Evolutionary conservation across 1,284 basidiomycete species (phyloP).

Genomic region (Papiliotrema terrestris): DNA sequence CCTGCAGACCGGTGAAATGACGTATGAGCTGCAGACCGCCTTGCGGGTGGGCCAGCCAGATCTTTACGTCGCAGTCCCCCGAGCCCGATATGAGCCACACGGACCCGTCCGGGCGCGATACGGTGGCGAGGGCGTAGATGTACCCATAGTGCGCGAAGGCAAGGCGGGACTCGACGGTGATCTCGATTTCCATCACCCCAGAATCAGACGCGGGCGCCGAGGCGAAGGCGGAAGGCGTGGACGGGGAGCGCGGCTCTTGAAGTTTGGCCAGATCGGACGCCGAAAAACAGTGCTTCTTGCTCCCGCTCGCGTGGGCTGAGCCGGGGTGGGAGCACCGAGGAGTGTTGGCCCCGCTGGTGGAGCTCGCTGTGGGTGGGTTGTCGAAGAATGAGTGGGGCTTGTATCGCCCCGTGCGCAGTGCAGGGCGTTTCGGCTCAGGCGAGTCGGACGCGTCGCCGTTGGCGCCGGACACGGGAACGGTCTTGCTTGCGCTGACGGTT

Average conservation of each 20-base stretch:
- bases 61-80: conserved; percentile 84
- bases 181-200: conserved; percentile 47
- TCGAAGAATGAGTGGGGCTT: conserved; percentile 45
- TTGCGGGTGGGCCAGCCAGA: conserved; percentile 64
- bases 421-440: neutral
- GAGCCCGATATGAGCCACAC: conserved; percentile 73
- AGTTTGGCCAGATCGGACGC: conserved; percentile 17
- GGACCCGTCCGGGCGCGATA: conserved; percentile 44
- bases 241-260: neutral
- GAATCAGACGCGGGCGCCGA: neutral
- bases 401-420: conserved; percentile 42
- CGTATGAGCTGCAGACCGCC: conserved; percentile 33
- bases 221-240: neutral
- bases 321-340: conserved; percentile 18
- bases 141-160: conserved; percentile 92
- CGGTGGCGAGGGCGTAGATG: conserved; percentile 76
- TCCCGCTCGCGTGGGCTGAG: neutral
- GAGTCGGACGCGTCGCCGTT: conserved; percentile 50
- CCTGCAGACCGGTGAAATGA: conserved; percentile 35
- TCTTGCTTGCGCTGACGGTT: conserved; percentile 25
- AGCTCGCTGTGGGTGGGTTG: conserved; percentile 23
- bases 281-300: conserved; percentile 10
- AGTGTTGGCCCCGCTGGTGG: conserved; percentile 24
- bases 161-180: conserved; percentile 66
- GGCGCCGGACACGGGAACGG: conserved; percentile 24